Evolutionary conservation across 768 basidiomycete species (phyloP), one percentile per base, ranked within the genome.

Genomic region (Lepiota venenata): DNA sequence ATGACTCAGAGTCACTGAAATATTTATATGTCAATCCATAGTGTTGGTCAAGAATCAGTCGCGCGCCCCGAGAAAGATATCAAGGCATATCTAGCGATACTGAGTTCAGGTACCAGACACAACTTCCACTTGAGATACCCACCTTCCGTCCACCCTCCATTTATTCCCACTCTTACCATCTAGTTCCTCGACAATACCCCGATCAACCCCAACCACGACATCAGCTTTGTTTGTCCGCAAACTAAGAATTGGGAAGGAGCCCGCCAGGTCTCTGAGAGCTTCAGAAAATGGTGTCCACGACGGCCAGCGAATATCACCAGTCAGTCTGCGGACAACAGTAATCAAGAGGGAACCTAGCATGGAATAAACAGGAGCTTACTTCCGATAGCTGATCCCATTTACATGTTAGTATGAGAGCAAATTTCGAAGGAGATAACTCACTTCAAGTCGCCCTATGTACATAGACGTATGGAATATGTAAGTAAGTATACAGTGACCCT

Each of bases 151-250:
- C 7, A 85, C 77, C 47, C 90, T 73, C 93, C 93, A 95, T 55
- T 82, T 83, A 63, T 82, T 80, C 5, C 74, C 85, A 35, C 29
- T 22, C 43, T 74, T 78, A 27, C 69, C 68, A 61, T 93, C 88
- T 2, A 95, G 70, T 47, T 75, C 71, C 56, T 88, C 85, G 0
- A 83, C 91, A 1, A 83, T 70, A 0, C 85, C 86, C 60, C 83
- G 75, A 1, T 78, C 71, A 2, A 99, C 76, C 0, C 93, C 96
- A 21, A 91, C 92, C 5, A 86, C 88, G 2, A 97, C 93, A 64
- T 98, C 94, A 0, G 96, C 96, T 68, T 99, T 99, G 75, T 88
- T 92, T 1, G 96, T 98, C 15, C 96, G 80, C 55, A 98, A 71
- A 63, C 91, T 92, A 21, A 98, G 71, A 7, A 97, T 65, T 0